Percentiles rank a stretch among this genome's conserved stretches.
These are phyloP conservation scores for Aspergillus sp. DNA, from an alignment of 2,329 filamentous ascomycete species.

Conservation along the genomic window DNA sequence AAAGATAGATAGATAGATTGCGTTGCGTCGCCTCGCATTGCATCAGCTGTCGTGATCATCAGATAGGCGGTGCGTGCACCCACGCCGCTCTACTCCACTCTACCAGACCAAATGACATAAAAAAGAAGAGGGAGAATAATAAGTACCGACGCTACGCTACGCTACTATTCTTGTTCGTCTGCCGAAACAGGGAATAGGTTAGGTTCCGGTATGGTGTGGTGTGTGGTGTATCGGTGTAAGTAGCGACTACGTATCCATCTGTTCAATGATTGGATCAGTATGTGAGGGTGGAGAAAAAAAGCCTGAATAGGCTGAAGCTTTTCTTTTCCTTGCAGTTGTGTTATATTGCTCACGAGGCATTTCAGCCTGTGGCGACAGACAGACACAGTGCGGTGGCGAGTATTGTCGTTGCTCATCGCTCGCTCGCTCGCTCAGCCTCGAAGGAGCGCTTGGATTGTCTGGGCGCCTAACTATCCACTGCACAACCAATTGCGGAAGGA, in stretches of 20 bases:
- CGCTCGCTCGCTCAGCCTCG: background rate
- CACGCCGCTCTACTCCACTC: too few species aligned
- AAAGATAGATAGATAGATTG: background rate
- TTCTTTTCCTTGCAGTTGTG: background rate
- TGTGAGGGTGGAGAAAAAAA: background rate
- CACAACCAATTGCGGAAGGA: background rate
- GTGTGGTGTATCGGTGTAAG: too few species aligned
- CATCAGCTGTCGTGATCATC: background rate
- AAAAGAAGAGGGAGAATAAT: too few species aligned
- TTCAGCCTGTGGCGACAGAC: background rate
- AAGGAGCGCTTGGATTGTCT: background rate
- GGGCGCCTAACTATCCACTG: background rate
- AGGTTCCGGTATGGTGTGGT: background rate
- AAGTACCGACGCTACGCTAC: too few species aligned
- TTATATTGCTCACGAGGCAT: background rate
- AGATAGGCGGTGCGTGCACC: background rate
- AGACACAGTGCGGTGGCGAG: too few species aligned
- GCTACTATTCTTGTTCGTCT: background rate
- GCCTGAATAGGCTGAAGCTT: background rate
- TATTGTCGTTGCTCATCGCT: too few species aligned
- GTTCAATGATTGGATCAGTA: background rate
- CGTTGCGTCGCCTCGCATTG: background rate
- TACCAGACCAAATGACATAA: too few species aligned
- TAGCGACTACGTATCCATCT: too few species aligned
- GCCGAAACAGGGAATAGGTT: background rate